Evolutionary conservation across 139 green algal species (phyloP), one percentile per base, ranked within the genome.

Genomic region (Picochlorum costavermella): DNA sequence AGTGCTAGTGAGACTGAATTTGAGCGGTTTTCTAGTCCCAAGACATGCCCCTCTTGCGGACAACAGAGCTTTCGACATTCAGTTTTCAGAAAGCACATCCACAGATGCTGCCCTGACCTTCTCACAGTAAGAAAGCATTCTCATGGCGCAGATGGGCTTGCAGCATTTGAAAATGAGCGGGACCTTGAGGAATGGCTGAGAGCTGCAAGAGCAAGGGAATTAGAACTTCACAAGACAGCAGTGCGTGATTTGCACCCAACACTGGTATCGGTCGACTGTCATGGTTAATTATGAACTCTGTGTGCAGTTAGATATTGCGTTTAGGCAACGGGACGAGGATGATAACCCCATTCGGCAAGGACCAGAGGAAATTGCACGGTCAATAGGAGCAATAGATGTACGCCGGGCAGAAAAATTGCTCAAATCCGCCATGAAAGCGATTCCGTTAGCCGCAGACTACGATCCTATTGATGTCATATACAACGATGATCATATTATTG

Each of bases 401-500:
- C 2, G 5, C 1, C 37, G 65, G 1, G 64, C 60, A 2, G 50
- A 50, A 33, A 23, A 65, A 30, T 46, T 73, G 44, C 63, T 86
- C 25, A 61, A 67, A 4, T 64, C 63, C 2, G 82, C 82, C 12
- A 81, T 80, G 72, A 63, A 58, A 2, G 57, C 68, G 3, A 75
- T 88, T 16, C 83, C 83, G 16, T 77, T 90, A 23, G 67, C 72
- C 1, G 67, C 74, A 3, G 84, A 90, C 61, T 12, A 56, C 4
- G 58, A 70, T 6, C 74, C 81, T n/a, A 53, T 87, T 8, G 60
- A 79, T 20, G 70, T 92, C 6, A 55, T 92, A 14, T 91, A 71
- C 17, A 86, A 95, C 58, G 84, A 91, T 60, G 69, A 83, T 0
- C 50, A 83, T 53, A 67, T 95, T 9, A 55, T 95, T n/a, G 84